phyloP scores from a whole-genome alignment of 371 early-diverging fungal species.

The Mucor velutinosus region DNA sequence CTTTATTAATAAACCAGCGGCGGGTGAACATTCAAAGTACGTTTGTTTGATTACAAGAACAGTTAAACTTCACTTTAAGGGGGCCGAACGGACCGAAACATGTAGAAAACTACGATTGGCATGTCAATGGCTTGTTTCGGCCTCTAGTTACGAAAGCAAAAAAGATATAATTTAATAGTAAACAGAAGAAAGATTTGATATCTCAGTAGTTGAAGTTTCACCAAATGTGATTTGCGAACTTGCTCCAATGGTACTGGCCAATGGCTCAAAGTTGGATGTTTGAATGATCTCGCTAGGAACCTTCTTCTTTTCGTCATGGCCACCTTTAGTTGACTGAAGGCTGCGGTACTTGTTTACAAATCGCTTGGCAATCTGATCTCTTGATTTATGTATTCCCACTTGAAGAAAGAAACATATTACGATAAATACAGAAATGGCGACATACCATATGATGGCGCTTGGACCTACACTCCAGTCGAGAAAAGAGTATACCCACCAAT shows the following conservation, averaged over 20 bases:
- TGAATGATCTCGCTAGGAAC: not conserved
- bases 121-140: not conserved
- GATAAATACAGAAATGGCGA: conserved; percentile 40
- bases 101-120: not conserved
- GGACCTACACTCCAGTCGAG: conserved; percentile 55
- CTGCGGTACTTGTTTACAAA: not conserved
- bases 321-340: not conserved
- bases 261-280: conserved; percentile 15
- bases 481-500: conserved; percentile 59
- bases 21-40: too few species aligned
- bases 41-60: too few species aligned
- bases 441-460: conserved; percentile 43
- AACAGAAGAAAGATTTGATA: conserved; percentile 4
- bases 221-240: conserved; percentile 17
- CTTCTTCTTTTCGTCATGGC: not conserved
- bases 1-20: too few species aligned
- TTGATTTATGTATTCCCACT: conserved; percentile 37
- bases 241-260: conserved; percentile 23
- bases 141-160: not conserved
- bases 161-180: not conserved
- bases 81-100: not conserved
- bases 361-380: conserved; percentile 39
- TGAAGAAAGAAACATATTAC: conserved; percentile 48
- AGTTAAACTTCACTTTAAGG: too few species aligned
- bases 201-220: not conserved